phyloP scores from a whole-genome alignment of 2,329 filamentous ascomycete species.

The Ceratocystis harringtonii region DNA sequence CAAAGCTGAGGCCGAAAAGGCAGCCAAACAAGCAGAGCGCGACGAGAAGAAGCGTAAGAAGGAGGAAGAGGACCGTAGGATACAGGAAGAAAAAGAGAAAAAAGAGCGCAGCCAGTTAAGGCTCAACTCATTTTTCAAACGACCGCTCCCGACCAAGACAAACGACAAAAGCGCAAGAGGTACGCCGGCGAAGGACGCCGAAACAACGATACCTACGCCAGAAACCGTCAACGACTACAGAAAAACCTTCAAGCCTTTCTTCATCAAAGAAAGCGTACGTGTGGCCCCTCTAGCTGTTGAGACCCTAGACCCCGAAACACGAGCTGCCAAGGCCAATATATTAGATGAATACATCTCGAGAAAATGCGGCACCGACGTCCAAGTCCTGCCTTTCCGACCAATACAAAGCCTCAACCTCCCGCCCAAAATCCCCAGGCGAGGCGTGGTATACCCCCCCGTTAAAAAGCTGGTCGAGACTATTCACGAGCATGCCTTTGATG shows the following conservation, averaged over 20 bases:
- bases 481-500: slow-evolving; percentile 18
- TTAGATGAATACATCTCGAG: slow-evolving; percentile 37
- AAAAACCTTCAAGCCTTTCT: slow-evolving; percentile 67
- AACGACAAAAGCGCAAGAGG: slow-evolving; percentile 10
- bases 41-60: slow-evolving; percentile 35
- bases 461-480: slow-evolving; percentile 45
- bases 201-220: slow-evolving; percentile 13
- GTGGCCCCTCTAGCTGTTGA: slow-evolving; percentile 46
- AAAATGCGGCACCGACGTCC: slow-evolving; percentile 30
- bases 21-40: slow-evolving; percentile 28
- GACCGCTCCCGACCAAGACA: slow-evolving; percentile 30
- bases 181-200: slow-evolving; percentile 22
- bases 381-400: slow-evolving; percentile 31
- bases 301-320: slow-evolving; percentile 42
- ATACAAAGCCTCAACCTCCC: slow-evolving; percentile 33
- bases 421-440: slow-evolving; percentile 28
- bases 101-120: slow-evolving; percentile 35
- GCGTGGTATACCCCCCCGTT: slow-evolving; percentile 37
- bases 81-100: slow-evolving; percentile 32
- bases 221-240: slow-evolving; percentile 40
- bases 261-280: slow-evolving; percentile 55
- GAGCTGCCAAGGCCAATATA: slow-evolving; percentile 34
- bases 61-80: slow-evolving; percentile 32
- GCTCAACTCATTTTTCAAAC: slow-evolving; percentile 34
- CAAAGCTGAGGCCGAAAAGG: slow-evolving; percentile 30